These are phyloP conservation scores for Amanita molliuscula DNA, from an alignment of 768 basidiomycete genomes.

Conservation along the genomic window DNA sequence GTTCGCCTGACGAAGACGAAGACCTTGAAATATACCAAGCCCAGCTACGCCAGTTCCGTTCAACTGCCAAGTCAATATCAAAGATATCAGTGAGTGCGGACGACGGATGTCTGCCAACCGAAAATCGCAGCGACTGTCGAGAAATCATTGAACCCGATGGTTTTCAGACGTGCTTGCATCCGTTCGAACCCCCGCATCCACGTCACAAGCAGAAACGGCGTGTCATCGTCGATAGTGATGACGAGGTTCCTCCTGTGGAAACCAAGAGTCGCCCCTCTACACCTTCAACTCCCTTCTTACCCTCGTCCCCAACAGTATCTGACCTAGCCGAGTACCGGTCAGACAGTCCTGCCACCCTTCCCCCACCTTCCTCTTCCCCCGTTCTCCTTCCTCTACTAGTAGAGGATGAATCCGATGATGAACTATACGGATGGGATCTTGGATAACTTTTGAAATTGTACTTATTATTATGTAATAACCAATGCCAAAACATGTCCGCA, in stretches of 20 bases:
- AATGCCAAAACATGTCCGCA: conserved; percentile 21
- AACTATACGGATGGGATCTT: conserved; percentile 16
- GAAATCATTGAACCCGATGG: too few species aligned
- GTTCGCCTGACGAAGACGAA: neutral
- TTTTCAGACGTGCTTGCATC: too few species aligned
- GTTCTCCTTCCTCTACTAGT: neutral
- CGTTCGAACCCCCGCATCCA: neutral
- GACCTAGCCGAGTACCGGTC: neutral
- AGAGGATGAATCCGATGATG: conserved; percentile 18
- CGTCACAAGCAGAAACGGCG: neutral
- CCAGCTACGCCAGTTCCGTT: neutral
- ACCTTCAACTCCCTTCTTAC: too few species aligned
- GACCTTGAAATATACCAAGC: neutral
- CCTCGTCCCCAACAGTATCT: neutral
- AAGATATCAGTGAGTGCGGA: neutral
- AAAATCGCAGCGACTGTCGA: too few species aligned
- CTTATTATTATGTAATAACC: neutral
- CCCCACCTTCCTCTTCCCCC: neutral
- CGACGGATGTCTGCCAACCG: neutral
- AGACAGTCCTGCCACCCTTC: neutral
- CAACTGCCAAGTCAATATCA: neutral
- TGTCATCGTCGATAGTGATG: neutral
- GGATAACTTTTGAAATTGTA: neutral
- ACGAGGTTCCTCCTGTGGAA: neutral
- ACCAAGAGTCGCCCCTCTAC: too few species aligned